phyloP scores from a whole-genome alignment of 2,329 filamentous ascomycete species.

The Fusarium sp. region DNA sequence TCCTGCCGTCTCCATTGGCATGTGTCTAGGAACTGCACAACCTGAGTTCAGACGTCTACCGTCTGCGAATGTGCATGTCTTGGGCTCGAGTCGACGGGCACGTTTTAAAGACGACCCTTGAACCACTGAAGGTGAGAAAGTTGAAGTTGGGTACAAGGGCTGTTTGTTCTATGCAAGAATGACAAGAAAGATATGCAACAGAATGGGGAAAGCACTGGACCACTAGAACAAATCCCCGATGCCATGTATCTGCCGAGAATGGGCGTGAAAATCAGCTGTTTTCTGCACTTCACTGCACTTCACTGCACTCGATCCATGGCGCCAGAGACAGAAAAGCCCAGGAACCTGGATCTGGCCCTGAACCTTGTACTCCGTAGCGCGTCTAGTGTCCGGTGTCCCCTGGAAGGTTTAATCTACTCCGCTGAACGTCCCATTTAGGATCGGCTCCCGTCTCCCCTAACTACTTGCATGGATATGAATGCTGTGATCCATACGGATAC shows the following conservation, averaged over 20 bases:
- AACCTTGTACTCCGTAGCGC: conserved; percentile 19
- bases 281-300: not conserved
- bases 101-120: conserved; percentile 22
- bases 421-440: conserved; percentile 19
- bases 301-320: not conserved
- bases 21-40: conserved; percentile 19
- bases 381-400: conserved; percentile 3
- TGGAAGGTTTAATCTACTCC: conserved; percentile 10
- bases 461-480: not conserved
- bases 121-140: conserved; percentile 22
- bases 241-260: conserved; percentile 3
- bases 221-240: conserved; percentile 29
- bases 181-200: not conserved
- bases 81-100: conserved; percentile 1
- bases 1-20: conserved; percentile 39
- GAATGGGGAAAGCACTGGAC: conserved; percentile 16
- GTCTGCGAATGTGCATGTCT: not conserved
- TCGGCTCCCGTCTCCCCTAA: conserved; percentile 15
- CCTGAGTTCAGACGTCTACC: not conserved
- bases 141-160: not conserved
- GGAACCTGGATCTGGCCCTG: conserved; percentile 20
- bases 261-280: conserved; percentile 16
- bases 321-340: conserved; percentile 4
- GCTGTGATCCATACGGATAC: conserved; percentile 17
- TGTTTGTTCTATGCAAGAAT: not conserved